Base-by-base conservation (phyloP, 176 grass and related monocot genomes). In the Bothriochloa decipiens region DNA sequence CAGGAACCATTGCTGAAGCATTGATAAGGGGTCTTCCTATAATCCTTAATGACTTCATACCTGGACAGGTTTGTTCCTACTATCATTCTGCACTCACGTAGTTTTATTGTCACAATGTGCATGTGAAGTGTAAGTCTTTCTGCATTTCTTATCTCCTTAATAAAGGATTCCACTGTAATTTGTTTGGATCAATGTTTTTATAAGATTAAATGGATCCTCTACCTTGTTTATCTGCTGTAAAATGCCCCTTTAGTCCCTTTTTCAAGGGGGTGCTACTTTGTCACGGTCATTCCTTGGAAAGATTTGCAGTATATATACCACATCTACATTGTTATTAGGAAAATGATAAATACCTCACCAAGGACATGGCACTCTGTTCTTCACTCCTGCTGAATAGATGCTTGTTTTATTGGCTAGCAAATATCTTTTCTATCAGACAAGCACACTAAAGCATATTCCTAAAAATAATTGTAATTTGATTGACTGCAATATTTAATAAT, bases 41-140 rank as follows among this genome's bases (percentile, higher is more conserved):
- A 77, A 96, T 99, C 87, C 93, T 99, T 39, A 99, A 99, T 72
- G 96, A 99, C 40, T 99, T 99, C 80, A 99, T 99, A 78, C 96
- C 96, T 83, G 96, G 96, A 94, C 96, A 99, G 96, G 96, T 99
- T 69, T 79, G 70, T 83, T 28, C 37, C 4, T 50, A 66, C 60
- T 57, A 28, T 85, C 70, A 55, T 81, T 40, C 0, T 7, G 3
- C 3, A 32, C 17, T 57, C 53, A 26, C 14, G 74, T 18, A 43
- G 7, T 46, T 62, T 46, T 76, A 36, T 70, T 67, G 25, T 72
- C 66, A 43, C 22, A 35, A 58, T 26, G 64, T 60, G 43, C 17
- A 72, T 33, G 75, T n/a, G 13, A 52, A 49, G 73, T 42, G 72
- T 65, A 63, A 63, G 7, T 25, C 46, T n/a, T 63, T 71, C 42